A percentile compares a stretch with the other conserved stretches of the same genome.
Evolutionary conservation across 164 flowering plant species (phyloP).

Genomic region (Sedum album): DNA sequence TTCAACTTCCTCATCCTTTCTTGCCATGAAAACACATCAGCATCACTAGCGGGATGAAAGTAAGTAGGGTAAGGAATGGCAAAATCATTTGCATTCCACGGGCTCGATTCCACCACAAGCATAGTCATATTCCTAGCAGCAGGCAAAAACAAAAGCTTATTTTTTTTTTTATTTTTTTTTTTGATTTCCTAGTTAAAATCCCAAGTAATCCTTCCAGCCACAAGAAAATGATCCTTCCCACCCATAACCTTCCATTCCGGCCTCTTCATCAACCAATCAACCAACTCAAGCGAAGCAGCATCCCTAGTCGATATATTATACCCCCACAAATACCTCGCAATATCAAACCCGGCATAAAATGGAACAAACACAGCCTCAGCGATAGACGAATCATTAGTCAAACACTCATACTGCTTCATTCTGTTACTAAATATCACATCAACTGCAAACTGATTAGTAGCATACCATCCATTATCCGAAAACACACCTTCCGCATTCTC

Average conservation of each 20-base stretch:
- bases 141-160: constrained; percentile 74
- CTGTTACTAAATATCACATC: constrained; percentile 81
- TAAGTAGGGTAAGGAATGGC: constrained; percentile 94
- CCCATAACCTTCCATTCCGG: constrained; percentile 84
- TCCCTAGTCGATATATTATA: constrained; percentile 63
- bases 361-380: constrained; percentile 94
- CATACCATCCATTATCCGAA: constrained; percentile 77
- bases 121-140: constrained; percentile 90
- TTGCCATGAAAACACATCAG: constrained; percentile 78
- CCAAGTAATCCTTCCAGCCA: constrained; percentile 92
- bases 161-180: constrained; percentile 67
- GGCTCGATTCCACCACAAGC: too few relatives aligned
- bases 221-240: constrained; percentile 88
- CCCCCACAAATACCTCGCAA: constrained; percentile 89
- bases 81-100: constrained; percentile 81
- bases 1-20: constrained; percentile 72
- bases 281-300: constrained; percentile 72
- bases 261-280: constrained; percentile 57
- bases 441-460: constrained; percentile 83
- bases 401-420: constrained; percentile 90
- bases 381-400: too few relatives aligned
- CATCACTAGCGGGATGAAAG: constrained; percentile 88
- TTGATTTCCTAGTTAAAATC: constrained; percentile 72
- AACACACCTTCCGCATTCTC: constrained; percentile 74
- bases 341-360: too few relatives aligned